Evolutionary conservation across 352 stramenopile genomes (phyloP).

Genomic region (Discostella stelligera): DNA sequence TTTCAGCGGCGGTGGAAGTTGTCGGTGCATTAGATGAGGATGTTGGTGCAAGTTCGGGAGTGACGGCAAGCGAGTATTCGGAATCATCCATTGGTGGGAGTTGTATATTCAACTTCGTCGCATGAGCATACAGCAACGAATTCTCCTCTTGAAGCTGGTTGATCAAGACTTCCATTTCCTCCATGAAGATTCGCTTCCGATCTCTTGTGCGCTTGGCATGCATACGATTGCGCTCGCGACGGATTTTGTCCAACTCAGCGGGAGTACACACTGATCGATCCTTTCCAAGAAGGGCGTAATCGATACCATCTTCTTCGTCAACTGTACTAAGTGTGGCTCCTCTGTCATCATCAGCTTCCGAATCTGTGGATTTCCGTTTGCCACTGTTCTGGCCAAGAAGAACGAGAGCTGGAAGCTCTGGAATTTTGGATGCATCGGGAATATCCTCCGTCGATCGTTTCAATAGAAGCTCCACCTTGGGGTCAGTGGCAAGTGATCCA

Average conservation of each 20-base stretch:
- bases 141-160: constrained; percentile 74
- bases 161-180: constrained; percentile 79
- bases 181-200: constrained; percentile 76
- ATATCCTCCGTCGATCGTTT: constrained; percentile 66
- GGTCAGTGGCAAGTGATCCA: constrained; percentile 40
- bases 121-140: constrained; percentile 54
- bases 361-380: constrained; percentile 51
- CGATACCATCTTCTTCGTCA: constrained; percentile 72
- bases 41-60: neutral
- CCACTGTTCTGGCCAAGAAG: constrained; percentile 64
- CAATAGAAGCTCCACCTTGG: constrained; percentile 59
- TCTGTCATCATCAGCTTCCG: constrained; percentile 1
- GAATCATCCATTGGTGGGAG: constrained; percentile 1
- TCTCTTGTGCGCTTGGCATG: constrained; percentile 79
- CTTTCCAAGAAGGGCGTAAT: constrained; percentile 75
- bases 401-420: constrained; percentile 69
- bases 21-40: neutral
- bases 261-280: constrained; percentile 71
- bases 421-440: constrained; percentile 70
- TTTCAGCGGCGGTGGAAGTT: constrained; percentile 3
- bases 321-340: neutral
- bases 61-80: neutral
- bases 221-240: constrained; percentile 79
- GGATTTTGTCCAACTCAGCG: constrained; percentile 77
- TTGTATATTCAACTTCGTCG: constrained; percentile 52